Conservation (phyloP, 1,139 yeast species). For the Pichia sp. region DNA sequence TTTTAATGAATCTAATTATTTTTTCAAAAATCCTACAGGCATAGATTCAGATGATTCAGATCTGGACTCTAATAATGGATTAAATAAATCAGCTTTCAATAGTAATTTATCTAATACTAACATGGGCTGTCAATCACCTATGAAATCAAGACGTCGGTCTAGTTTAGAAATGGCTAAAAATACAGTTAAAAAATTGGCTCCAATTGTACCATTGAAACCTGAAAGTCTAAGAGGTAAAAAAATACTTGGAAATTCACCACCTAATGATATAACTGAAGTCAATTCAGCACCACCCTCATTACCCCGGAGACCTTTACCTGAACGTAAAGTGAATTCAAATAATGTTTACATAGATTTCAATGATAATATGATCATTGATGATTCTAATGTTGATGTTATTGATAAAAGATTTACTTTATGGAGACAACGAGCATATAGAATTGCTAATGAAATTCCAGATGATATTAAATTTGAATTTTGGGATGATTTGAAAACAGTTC, state of each 20-base stretch:
- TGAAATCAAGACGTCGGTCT: conserved; percentile 16
- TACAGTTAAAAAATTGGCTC: conserved; percentile 13
- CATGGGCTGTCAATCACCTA: not conserved
- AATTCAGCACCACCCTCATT: not conserved
- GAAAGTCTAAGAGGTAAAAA: conserved; percentile 8
- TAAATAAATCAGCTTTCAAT: not conserved
- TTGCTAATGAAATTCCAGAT: conserved; percentile 36
- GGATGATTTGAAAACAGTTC: conserved; percentile 26
- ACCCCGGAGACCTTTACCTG: not conserved
- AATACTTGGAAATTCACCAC: not conserved
- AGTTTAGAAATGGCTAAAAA: conserved; percentile 9
- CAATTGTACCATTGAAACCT: conserved; percentile 29
- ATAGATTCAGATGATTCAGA: conserved; percentile 15
- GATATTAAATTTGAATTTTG: conserved; percentile 29
- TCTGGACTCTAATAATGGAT: not conserved
- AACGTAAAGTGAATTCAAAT: not conserved
- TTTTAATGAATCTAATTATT: not conserved
- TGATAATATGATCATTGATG: not conserved
- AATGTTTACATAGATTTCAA: not conserved
- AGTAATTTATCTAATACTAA: not conserved
- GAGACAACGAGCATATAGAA: conserved; percentile 39
- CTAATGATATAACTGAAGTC: not conserved
- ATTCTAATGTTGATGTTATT: not conserved
- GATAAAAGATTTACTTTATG: conserved; percentile 46
- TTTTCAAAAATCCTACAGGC: conserved; percentile 14